phyloP scores from a whole-genome alignment of 78 protist species.

The Dictyostelium citrinum region DNA sequence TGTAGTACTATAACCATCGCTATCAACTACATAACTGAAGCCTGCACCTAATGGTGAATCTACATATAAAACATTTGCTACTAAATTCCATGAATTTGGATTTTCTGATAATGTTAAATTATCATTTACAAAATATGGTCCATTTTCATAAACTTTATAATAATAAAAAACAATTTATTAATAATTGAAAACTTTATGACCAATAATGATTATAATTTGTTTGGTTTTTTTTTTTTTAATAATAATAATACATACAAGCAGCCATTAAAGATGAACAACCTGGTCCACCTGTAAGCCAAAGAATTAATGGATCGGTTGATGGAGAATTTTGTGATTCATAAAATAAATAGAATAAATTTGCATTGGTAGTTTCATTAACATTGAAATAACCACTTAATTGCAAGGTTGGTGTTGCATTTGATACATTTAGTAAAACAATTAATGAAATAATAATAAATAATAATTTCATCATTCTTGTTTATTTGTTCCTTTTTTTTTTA shows the following conservation, averaged over 20 bases:
- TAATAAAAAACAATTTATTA: too few relatives aligned
- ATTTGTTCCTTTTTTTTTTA: too few relatives aligned
- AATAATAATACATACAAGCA: background rate
- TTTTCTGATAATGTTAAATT: constrained; percentile 22
- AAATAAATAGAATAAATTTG: constrained; percentile 46
- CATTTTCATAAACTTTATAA: constrained; percentile 72
- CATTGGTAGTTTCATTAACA: constrained; percentile 43
- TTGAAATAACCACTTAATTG: background rate
- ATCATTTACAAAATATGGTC: constrained; percentile 75
- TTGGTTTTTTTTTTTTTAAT: too few relatives aligned
- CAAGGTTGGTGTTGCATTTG: background rate
- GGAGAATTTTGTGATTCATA: constrained; percentile 13
- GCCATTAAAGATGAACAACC: background rate
- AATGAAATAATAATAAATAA: background rate
- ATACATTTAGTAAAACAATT: background rate
- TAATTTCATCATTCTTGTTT: background rate
- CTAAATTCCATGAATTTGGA: constrained; percentile 65
- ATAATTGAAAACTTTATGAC: too few relatives aligned
- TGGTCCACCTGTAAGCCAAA: constrained; percentile 71
- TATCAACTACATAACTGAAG: constrained; percentile 34
- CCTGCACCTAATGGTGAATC: constrained; percentile 88
- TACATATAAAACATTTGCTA: constrained; percentile 54
- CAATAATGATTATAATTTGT: too few relatives aligned
- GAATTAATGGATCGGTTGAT: constrained; percentile 27
- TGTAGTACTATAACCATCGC: background rate